These are phyloP conservation scores for Aspergillus incahuasiensis DNA, from an alignment of 495 filamentous ascomycete species.

Conservation along the genomic window DNA sequence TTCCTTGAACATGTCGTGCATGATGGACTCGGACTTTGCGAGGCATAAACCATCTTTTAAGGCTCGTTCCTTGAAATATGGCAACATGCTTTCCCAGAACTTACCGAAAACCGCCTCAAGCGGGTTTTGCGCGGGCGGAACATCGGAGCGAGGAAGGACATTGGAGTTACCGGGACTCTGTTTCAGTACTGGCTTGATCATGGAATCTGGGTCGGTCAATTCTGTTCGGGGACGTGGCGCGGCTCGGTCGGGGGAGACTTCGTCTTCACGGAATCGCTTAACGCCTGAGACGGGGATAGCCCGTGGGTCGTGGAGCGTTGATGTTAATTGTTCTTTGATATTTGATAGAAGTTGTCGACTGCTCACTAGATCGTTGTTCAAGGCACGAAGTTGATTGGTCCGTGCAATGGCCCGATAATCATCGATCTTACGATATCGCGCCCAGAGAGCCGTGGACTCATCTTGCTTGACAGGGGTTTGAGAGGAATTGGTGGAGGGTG, in stretches of 20 bases:
- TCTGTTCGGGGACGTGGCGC: conserved; percentile 13
- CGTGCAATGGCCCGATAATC: not conserved
- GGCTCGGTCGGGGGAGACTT: conserved; percentile 4
- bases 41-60: conserved; percentile 4
- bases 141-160: not conserved
- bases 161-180: conserved; percentile 1
- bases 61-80: conserved; percentile 13
- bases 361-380: conserved; percentile 1
- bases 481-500: not conserved
- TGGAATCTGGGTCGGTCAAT: not conserved
- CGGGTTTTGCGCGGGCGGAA: conserved; percentile 1
- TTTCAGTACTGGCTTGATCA: not conserved
- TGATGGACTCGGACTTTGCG: conserved; percentile 16
- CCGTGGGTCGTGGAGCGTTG: not conserved
- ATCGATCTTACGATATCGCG: conserved; percentile 6
- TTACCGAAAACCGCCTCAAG: conserved; percentile 14
- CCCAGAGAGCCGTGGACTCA: not conserved
- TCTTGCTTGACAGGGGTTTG: not conserved
- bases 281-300: not conserved
- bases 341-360: conserved; percentile 5
- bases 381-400: not conserved
- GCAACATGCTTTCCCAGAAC: conserved; percentile 15
- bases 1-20: conserved; percentile 22
- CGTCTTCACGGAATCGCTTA: conserved; percentile 17
- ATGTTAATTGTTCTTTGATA: not conserved